phyloP scores from a whole-genome alignment of 768 basidiomycete genomes.

The Dacryopinax primogenitus region DNA sequence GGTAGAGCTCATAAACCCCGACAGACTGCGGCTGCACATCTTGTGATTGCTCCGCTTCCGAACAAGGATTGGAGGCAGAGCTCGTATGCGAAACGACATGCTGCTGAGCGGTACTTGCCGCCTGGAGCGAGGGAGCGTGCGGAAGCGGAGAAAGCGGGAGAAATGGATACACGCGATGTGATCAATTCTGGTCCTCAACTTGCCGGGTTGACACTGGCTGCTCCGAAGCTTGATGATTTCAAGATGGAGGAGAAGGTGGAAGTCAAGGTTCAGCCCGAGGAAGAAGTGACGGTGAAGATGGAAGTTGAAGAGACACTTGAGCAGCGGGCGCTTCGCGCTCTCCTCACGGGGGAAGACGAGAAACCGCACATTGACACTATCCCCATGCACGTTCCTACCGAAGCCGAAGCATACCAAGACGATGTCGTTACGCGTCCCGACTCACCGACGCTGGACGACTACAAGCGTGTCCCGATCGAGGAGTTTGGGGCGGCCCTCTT shows the following conservation, averaged over 20 bases:
- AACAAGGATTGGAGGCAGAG: constrained; percentile 86
- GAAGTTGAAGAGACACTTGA: constrained; percentile 49
- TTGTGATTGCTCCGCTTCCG: constrained; percentile 74
- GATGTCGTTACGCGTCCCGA: constrained; percentile 74
- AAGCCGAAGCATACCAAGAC: constrained; percentile 71
- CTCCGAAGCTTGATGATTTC: constrained; percentile 31
- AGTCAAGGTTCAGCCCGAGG: constrained; percentile 15
- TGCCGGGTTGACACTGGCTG: constrained; percentile 57
- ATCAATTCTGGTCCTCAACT: constrained; percentile 67
- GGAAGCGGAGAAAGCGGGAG: constrained; percentile 60
- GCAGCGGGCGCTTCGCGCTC: constrained; percentile 62
- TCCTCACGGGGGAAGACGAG: constrained; percentile 43
- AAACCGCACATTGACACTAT: constrained; percentile 47
- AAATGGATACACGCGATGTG: constrained; percentile 58
- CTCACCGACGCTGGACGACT: constrained; percentile 65
- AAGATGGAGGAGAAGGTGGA: constrained; percentile 23
- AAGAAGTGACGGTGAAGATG: constrained; percentile 24
- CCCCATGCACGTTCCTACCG: constrained; percentile 34
- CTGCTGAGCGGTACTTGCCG: constrained; percentile 48
- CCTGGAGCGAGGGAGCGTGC: constrained; percentile 38
- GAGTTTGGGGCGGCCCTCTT: constrained; percentile 88
- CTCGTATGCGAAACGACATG: constrained; percentile 45
- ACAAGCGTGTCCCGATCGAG: constrained; percentile 78
- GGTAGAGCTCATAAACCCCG: constrained; percentile 13
- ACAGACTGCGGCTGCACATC: constrained; percentile 29